phyloP scores from a whole-genome alignment of 805 yeast genomes.

The Tanozyma kutaoensis region DNA sequence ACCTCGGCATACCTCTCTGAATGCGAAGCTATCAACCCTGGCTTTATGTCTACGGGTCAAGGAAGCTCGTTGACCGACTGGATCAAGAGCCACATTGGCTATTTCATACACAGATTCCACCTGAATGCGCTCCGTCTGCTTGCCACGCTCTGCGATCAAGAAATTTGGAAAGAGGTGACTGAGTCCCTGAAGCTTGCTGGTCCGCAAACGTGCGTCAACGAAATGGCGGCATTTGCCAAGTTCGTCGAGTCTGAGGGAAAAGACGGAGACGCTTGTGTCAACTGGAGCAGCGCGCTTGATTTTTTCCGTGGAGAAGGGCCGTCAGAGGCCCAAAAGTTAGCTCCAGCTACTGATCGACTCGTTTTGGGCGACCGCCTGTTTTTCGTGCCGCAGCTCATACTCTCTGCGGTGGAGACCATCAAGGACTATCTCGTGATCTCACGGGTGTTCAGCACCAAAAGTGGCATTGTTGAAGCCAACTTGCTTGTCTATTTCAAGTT shows the following conservation, averaged over 20 bases:
- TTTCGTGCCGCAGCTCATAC: conserved; percentile 16
- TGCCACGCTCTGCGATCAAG: conserved; percentile 42
- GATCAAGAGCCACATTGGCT: conserved; percentile 50
- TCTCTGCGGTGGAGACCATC: conserved; percentile 13
- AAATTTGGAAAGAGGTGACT: conserved; percentile 70
- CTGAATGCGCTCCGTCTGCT: conserved; percentile 33
- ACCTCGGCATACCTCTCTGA: conserved; percentile 63
- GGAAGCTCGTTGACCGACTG: conserved; percentile 45
- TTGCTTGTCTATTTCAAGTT: conserved; percentile 30
- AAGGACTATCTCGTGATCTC: conserved; percentile 44
- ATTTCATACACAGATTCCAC: conserved; percentile 45
- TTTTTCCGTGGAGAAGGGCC: background rate
- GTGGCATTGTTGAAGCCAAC: conserved; percentile 26
- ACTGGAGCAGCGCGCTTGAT: conserved; percentile 8
- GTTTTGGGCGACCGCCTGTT: conserved; percentile 10
- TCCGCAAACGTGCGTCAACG: conserved; percentile 12
- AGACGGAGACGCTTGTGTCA: conserved; percentile 11
- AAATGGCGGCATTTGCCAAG: conserved; percentile 12
- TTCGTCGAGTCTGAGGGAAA: conserved; percentile 9
- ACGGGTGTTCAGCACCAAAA: conserved; percentile 38
- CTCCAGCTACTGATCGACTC: background rate
- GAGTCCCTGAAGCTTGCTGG: conserved; percentile 23
- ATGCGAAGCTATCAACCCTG: conserved; percentile 70
- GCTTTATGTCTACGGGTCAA: conserved; percentile 42
- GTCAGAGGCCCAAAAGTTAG: no score